phyloP scores from a whole-genome alignment of 305 asterid species.

The Ajuga reptans region DNA sequence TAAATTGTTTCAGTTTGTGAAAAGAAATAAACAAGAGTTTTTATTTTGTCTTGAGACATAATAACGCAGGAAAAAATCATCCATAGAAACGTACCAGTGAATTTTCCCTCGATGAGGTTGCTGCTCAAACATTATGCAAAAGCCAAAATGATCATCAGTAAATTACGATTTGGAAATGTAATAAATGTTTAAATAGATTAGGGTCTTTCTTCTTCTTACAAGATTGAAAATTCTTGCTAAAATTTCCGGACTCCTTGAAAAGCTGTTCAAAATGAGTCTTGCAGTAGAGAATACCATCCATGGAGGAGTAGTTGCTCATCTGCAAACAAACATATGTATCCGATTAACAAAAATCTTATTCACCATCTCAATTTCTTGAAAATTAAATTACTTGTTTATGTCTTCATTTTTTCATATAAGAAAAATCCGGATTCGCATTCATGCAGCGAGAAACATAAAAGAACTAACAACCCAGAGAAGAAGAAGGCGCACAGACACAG shows the following conservation, averaged over 20 bases:
- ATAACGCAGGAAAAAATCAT: not conserved
- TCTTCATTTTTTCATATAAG: not conserved
- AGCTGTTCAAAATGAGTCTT: conserved; percentile 80
- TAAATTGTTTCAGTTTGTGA: too few relatives aligned
- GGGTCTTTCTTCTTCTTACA: conserved; percentile 26
- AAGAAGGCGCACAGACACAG: not conserved
- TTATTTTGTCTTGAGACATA: too few relatives aligned
- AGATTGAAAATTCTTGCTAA: conserved; percentile 61
- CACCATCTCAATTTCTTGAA: too few relatives aligned
- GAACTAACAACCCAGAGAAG: not conserved
- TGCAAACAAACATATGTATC: conserved; percentile 12
- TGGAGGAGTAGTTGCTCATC: conserved; percentile 97
- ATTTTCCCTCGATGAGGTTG: conserved; percentile 61
- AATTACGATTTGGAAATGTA: too few relatives aligned
- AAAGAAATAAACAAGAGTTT: too few relatives aligned
- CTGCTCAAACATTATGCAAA: conserved; percentile 21
- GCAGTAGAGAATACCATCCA: conserved; percentile 95
- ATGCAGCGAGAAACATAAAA: not conserved
- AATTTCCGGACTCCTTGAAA: conserved; percentile 47
- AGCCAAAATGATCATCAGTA: not conserved
- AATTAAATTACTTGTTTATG: too few relatives aligned
- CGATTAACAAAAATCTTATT: too few relatives aligned
- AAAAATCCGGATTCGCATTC: not conserved
- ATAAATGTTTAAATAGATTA: not conserved
- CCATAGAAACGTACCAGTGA: conserved; percentile 36